Evolutionary conservation across 306 rosid genomes (phyloP), one percentile per base, ranked within the genome.

Genomic region (Prunus padus): DNA sequence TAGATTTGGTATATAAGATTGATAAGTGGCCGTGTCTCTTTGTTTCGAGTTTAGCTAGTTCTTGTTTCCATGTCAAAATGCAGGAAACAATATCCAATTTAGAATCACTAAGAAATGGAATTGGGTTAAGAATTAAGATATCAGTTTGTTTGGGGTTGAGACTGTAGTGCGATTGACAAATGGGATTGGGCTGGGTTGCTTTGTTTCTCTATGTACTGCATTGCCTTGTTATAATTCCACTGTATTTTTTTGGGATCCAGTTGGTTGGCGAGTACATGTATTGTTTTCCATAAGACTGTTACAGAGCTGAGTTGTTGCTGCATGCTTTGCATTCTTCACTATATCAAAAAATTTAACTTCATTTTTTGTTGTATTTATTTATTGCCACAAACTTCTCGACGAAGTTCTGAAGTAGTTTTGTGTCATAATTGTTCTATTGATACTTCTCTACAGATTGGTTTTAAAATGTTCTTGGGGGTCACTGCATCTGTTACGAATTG

Each of bases 381-480:
- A 30, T 18, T 31, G 4, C 25, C 22, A 6, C 23, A 65, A 63
- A 7, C 54, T 16, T n/a, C 42, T 42, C 0, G 60, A 20, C 0
- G 26, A 59, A 57, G 6, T 55, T 45, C 37, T 65, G 63, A 64
- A 54, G 70, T 59, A 65, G 14, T 15, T 40, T 18, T 63, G n/a
- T 65, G 12, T 52, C 50, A 10, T 67, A 28, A 49, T 25, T 4
- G 73, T 28, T 66, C 71, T 64, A 31, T 69, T 19, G 0, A 42
- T 63, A 16, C 61, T 86, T 82, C 26, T 63, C 26, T 78, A 50
- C 90, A 95, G 97, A 88, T 92, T 67, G 98, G 97, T 71, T 92
- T 95, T 69, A 92, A 95, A 82, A 95, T 95, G 97, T 95, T 92
- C 81, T 87, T 95, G 47, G 98, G 97, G 62, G 97, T 95, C 81